Conservation (phyloP, 83 land plant species). For the Isoetes engelmannii region DNA sequence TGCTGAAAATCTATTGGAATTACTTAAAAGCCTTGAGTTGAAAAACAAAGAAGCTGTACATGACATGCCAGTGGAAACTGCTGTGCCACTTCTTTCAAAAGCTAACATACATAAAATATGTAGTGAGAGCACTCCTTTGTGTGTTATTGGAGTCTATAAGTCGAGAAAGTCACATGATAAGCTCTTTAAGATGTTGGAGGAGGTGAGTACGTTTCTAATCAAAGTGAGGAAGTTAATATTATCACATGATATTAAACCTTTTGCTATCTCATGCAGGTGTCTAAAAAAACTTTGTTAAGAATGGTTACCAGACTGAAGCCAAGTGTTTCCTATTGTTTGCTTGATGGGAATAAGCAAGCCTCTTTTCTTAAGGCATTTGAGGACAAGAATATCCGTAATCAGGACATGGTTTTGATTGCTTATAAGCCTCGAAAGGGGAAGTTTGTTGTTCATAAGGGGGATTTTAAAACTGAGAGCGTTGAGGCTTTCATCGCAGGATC, state of each 20-base stretch:
- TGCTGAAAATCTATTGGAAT: conserved; percentile 31
- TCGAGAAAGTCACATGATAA: conserved; percentile 52
- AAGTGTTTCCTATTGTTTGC: conserved; percentile 46
- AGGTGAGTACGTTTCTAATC: conserved; percentile 29
- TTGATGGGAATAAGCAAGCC: conserved; percentile 59
- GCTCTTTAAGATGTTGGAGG: conserved; percentile 38
- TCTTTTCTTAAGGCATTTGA: conserved; percentile 58
- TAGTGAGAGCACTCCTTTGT: conserved; percentile 54
- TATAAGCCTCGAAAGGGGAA: conserved; percentile 72
- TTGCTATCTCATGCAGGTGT: conserved; percentile 42
- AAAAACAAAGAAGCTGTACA: conserved; percentile 44
- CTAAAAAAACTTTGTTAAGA: conserved; percentile 55
- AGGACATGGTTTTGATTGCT: conserved; percentile 53
- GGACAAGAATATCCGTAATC: conserved; percentile 39
- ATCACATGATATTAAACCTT: not conserved
- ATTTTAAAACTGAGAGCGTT: conserved; percentile 39
- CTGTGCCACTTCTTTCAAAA: conserved; percentile 40
- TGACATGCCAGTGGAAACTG: conserved; percentile 15
- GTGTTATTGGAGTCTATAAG: conserved; percentile 61
- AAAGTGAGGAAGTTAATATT: not conserved
- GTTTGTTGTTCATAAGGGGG: conserved; percentile 44
- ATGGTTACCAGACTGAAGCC: conserved; percentile 21
- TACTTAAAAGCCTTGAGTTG: conserved; percentile 49
- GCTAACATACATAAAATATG: conserved; percentile 48
- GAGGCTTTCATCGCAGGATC: conserved; percentile 57